Conservation (phyloP, 2,329 filamentous ascomycete species). For the Teratosphaeria viscida region DNA sequence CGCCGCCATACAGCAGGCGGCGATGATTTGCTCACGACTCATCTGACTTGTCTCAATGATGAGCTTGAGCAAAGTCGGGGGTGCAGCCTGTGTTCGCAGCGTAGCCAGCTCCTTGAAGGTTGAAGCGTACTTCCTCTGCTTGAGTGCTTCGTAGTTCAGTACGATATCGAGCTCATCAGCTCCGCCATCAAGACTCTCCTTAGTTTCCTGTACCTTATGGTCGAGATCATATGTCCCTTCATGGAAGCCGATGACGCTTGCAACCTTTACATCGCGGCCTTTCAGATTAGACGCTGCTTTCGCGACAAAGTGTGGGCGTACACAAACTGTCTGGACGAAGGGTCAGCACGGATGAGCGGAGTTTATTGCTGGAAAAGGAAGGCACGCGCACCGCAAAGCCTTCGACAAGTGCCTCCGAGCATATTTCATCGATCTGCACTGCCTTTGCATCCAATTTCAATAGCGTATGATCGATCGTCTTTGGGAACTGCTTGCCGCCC, state of each 20-base stretch:
- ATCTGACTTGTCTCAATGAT: conserved; percentile 51
- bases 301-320: conserved; percentile 43
- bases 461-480: conserved; percentile 39
- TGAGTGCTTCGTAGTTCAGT: conserved; percentile 42
- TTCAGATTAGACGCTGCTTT: conserved; percentile 40
- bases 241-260: conserved; percentile 50
- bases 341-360: not conserved
- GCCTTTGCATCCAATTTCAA: conserved; percentile 39
- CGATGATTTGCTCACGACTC: conserved; percentile 39
- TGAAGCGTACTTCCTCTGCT: conserved; percentile 30
- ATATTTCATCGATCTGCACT: conserved; percentile 43
- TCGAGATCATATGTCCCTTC: conserved; percentile 45
- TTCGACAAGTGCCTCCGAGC: conserved; percentile 42
- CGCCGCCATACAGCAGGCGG: conserved; percentile 42
- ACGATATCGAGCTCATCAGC: conserved; percentile 51
- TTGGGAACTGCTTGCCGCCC: conserved; percentile 14
- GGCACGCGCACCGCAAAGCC: conserved; percentile 32
- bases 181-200: conserved; percentile 38
- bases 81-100: conserved; percentile 38
- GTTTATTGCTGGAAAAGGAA: not conserved
- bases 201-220: conserved; percentile 42
- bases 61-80: conserved; percentile 40
- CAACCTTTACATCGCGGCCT: conserved; percentile 39
- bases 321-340: conserved; percentile 41
- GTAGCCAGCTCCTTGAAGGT: conserved; percentile 45